These are phyloP conservation scores for Aspergillus incahuasiensis DNA, from an alignment of 495 filamentous ascomycete genomes.

Conservation along the genomic window DNA sequence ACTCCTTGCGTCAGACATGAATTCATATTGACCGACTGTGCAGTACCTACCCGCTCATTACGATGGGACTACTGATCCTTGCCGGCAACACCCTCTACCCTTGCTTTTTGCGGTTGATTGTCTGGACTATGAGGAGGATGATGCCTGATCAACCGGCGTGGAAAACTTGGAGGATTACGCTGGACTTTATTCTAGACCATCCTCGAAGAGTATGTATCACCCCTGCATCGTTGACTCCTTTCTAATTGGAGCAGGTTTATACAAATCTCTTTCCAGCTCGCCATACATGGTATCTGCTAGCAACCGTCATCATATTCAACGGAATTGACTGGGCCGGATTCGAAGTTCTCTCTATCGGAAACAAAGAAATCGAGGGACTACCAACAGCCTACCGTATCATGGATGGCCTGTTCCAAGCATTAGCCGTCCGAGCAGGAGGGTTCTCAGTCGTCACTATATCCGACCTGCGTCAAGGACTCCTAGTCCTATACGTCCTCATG, in stretches of 20 bases:
- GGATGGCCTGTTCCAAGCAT: slow-evolving; percentile 79
- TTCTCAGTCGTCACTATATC: slow-evolving; percentile 78
- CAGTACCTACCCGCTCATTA: slow-evolving; percentile 63
- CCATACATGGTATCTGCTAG: slow-evolving; percentile 77
- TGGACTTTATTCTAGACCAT: slow-evolving; percentile 77
- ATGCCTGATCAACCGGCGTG: slow-evolving; percentile 41
- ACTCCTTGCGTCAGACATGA: neutral
- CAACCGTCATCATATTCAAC: slow-evolving; percentile 69
- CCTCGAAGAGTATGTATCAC: slow-evolving; percentile 56
- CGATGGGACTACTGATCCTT: slow-evolving; percentile 72
- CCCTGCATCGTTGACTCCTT: slow-evolving; percentile 1
- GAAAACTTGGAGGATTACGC: slow-evolving; percentile 54
- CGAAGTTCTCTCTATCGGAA: slow-evolving; percentile 73
- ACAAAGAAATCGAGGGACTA: slow-evolving; percentile 54
- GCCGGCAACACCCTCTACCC: slow-evolving; percentile 82
- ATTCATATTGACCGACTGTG: slow-evolving; percentile 10
- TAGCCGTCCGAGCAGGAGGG: slow-evolving; percentile 76
- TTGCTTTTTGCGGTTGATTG: slow-evolving; percentile 69
- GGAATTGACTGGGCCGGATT: slow-evolving; percentile 78
- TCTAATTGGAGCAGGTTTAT: slow-evolving; percentile 40
- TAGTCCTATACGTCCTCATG: slow-evolving; percentile 85
- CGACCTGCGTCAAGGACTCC: slow-evolving; percentile 63
- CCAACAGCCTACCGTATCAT: slow-evolving; percentile 58
- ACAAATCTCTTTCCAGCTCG: slow-evolving; percentile 76
- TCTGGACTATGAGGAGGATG: slow-evolving; percentile 57